These are phyloP conservation scores for Hortiboletus flavorubellus DNA, from an alignment of 768 basidiomycete genomes.

Conservation along the genomic window DNA sequence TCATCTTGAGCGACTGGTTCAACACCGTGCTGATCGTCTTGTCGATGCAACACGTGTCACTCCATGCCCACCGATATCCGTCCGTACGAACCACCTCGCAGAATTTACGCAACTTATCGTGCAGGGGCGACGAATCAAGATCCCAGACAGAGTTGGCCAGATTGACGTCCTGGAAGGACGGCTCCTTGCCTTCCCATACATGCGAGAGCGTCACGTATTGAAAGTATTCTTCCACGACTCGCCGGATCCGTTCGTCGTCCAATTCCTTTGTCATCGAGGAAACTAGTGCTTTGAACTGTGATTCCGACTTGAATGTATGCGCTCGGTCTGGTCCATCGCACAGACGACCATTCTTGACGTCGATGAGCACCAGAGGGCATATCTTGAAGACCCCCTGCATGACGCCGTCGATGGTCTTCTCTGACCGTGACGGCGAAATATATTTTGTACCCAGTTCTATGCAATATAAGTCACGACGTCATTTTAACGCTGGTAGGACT, in stretches of 20 bases:
- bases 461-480: background rate
- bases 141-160: slow-evolving; percentile 2
- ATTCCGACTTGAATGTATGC: slow-evolving; percentile 1
- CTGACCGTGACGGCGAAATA: background rate
- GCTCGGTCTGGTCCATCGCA: background rate
- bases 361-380: background rate
- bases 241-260: slow-evolving; percentile 1
- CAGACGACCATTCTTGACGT: background rate
- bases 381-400: background rate
- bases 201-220: slow-evolving; percentile 13
- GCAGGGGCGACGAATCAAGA: background rate
- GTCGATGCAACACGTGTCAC: slow-evolving; percentile 12
- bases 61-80: slow-evolving; percentile 16
- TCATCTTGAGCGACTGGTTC: slow-evolving; percentile 7
- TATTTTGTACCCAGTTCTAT: background rate
- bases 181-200: slow-evolving; percentile 11
- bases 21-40: slow-evolving; percentile 5
- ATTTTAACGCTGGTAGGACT: fast-evolving
- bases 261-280: slow-evolving; percentile 4
- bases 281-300: background rate
- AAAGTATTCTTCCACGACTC: slow-evolving; percentile 3
- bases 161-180: slow-evolving; percentile 6
- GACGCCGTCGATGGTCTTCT: background rate
- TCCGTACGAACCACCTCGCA: slow-evolving; percentile 2
- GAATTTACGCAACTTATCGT: slow-evolving; percentile 7